phyloP scores from a whole-genome alignment of 805 yeast genomes.

The Isabelozyma gotoi region DNA sequence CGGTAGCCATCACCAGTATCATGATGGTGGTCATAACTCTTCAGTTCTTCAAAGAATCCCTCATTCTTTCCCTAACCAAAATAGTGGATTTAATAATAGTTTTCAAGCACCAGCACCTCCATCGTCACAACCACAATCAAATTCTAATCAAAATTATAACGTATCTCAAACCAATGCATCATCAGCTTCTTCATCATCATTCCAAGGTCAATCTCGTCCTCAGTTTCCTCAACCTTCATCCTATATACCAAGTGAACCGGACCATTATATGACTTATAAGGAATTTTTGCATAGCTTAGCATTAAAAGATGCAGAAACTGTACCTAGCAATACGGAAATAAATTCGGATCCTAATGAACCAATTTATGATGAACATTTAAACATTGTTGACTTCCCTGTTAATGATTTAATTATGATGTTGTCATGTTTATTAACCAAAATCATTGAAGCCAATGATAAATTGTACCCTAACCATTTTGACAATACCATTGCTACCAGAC shows the following conservation, averaged over 20 bases:
- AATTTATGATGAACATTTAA: slow-evolving; percentile 53
- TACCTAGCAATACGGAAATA: slow-evolving; percentile 1
- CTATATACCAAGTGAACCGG: slow-evolving; percentile 24
- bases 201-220: slow-evolving; percentile 3
- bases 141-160: background rate
- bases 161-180: background rate
- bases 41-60: slow-evolving; percentile 9
- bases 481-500: slow-evolving; percentile 42
- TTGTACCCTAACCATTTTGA: slow-evolving; percentile 69
- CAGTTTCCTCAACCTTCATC: slow-evolving; percentile 3
- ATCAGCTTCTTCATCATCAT: background rate
- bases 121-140: slow-evolving; percentile 4
- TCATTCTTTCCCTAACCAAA: slow-evolving; percentile 7
- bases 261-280: slow-evolving; percentile 43
- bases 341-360: slow-evolving; percentile 9
- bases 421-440: slow-evolving; percentile 78
- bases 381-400: slow-evolving; percentile 81
- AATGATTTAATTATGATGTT: slow-evolving; percentile 81
- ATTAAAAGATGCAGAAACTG: slow-evolving; percentile 9
- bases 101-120: no score
- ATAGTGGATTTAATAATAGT: background rate
- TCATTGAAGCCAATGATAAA: slow-evolving; percentile 86
- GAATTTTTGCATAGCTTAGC: slow-evolving; percentile 35
- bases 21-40: slow-evolving; percentile 9
- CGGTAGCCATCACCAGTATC: slow-evolving; percentile 10